Evolutionary conservation across 163 green algal genomes (phyloP), one percentile per base, ranked within the genome.

Genomic region (Scenedesmus sp.): DNA sequence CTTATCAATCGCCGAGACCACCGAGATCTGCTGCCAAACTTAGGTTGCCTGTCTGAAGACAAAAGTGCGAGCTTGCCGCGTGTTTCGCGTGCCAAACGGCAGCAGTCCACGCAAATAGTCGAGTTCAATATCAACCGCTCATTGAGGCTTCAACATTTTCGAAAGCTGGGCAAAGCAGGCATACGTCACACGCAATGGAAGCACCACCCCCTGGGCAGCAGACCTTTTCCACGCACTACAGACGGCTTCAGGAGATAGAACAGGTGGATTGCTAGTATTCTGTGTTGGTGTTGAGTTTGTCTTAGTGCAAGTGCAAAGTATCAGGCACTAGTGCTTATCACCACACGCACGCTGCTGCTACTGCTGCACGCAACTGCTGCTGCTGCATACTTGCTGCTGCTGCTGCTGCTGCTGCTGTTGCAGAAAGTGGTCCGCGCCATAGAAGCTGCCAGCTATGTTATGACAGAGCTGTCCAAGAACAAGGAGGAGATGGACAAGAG

Each of bases 361-460:
- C 70, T 18, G 59, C 46, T 13, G 5, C 70, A 52, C 6, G 66
- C 15, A 12, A 23, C 23, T 79, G 20, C 10, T 73, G 12, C 70
- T 18, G 59, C 46, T 13, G 5, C 70, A 46, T 46, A 46, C 34
- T 46, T 52, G 20, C 2, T 59, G 23, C 34, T 83, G 67, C 46
- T 34, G 52, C 67, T 70, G 13, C 81, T 34, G 13, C 83, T 70
- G 83, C 46, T 26, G 83, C 56, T 59, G 13, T 16, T 82, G 81
- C 88, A 92, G 88, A 88, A 92, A 74, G 88, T 92, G 54, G 66
- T 88, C 16, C 55, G 81, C 10, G 88, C 88, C 26, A 88, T 92
- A 6, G 52, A 88, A 55, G 64, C 82, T 52, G 88, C 88, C n/a
- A 88, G 88, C 88, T 84, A 60, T 64, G 81, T 84, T 10, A 92